These are phyloP conservation scores for Orychophragmus violaceus DNA, from an alignment of 345 rosid species.

Conservation along the genomic window DNA sequence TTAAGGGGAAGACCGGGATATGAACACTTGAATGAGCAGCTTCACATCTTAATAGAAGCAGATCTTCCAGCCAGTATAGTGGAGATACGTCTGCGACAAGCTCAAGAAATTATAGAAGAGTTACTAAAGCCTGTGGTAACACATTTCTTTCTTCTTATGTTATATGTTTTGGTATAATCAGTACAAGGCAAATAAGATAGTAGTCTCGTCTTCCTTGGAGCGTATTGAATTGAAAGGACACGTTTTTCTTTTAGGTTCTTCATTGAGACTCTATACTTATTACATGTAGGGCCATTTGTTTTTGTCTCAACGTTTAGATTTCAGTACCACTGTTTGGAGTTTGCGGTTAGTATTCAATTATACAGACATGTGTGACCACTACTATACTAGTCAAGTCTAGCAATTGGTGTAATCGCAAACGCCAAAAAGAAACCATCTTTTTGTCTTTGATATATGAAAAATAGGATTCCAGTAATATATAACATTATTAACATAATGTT, in stretches of 20 bases:
- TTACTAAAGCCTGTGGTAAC: conserved; percentile 92
- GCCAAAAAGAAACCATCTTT: conserved; percentile 8
- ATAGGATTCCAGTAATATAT: background rate
- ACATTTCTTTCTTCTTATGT: background rate
- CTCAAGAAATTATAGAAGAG: conserved; percentile 87
- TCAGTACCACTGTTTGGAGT: conserved; percentile 20
- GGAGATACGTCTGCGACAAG: conserved; percentile 61
- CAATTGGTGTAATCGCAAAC: conserved; percentile 1
- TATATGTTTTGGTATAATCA: background rate
- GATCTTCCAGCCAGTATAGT: conserved; percentile 70
- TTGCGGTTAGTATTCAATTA: conserved; percentile 25
- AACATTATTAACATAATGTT: background rate
- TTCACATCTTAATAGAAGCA: conserved; percentile 71
- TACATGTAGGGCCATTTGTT: conserved; percentile 16
- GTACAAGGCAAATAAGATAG: background rate
- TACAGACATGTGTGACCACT: conserved; percentile 29
- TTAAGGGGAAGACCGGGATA: conserved; percentile 71
- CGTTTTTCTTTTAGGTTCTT: conserved; percentile 14
- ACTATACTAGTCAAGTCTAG: conserved; percentile 5
- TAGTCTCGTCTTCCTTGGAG: background rate
- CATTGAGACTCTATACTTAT: conserved; percentile 4
- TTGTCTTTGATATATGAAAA: background rate
- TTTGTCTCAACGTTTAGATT: conserved; percentile 12
- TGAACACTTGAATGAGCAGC: conserved; percentile 72
- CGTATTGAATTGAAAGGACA: background rate